These are phyloP conservation scores for Ramichloridium luteum DNA, from an alignment of 2,329 filamentous ascomycete species.

Conservation along the genomic window DNA sequence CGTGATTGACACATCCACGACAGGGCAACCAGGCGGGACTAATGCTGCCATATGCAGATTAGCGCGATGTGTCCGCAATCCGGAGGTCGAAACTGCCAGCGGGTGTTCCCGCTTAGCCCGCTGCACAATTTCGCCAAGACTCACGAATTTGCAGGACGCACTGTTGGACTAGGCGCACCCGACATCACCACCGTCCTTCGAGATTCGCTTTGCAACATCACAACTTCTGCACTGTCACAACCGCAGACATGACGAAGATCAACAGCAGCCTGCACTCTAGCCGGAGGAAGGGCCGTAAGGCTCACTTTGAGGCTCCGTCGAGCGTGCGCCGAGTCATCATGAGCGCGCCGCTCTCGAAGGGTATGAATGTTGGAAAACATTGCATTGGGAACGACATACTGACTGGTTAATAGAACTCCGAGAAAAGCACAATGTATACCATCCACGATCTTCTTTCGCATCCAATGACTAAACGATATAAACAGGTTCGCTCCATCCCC, in stretches of 20 bases:
- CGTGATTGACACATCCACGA: no score
- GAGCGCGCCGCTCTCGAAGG: slow-evolving; percentile 90
- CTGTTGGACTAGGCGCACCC: neutral
- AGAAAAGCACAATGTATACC: slow-evolving; percentile 89
- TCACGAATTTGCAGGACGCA: neutral
- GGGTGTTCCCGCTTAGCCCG: no score
- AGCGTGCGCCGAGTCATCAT: slow-evolving; percentile 92
- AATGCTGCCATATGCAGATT: no score
- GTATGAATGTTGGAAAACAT: slow-evolving; percentile 15
- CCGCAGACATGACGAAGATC: slow-evolving; percentile 59
- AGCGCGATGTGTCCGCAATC: no score
- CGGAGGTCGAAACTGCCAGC: no score
- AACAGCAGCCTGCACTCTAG: slow-evolving; percentile 60
- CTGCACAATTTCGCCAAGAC: slow-evolving; percentile 2
- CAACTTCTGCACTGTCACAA: slow-evolving; percentile 5
- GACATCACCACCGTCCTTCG: slow-evolving; percentile 1
- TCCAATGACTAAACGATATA: no score
- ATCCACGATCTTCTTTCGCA: no score
- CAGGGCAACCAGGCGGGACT: no score
- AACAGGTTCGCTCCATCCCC: slow-evolving; percentile 82
- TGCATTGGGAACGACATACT: slow-evolving; percentile 17
- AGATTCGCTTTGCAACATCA: slow-evolving; percentile 4
- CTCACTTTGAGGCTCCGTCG: slow-evolving; percentile 92
- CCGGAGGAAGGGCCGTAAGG: slow-evolving; percentile 97
- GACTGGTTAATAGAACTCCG: slow-evolving; percentile 50